phyloP scores from a whole-genome alignment of 768 basidiomycete species.

The Rhodosporidiobolus odoratus region DNA sequence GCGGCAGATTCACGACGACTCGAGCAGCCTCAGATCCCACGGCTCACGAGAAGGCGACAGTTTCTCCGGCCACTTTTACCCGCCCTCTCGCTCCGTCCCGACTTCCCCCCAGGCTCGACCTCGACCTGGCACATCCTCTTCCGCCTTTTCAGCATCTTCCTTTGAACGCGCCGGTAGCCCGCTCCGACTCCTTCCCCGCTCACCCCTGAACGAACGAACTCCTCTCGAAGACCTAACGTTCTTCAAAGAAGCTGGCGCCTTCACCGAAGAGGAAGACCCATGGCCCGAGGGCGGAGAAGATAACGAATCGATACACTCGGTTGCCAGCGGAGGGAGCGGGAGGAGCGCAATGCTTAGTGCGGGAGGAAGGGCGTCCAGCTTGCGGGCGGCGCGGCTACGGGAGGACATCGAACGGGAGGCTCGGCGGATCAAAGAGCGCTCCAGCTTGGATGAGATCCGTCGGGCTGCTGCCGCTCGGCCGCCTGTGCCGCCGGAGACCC shows the following conservation, averaged over 20 bases:
- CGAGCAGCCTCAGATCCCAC: neutral
- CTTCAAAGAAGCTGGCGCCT: conserved; percentile 21
- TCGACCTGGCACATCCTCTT: neutral
- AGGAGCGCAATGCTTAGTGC: neutral
- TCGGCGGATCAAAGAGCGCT: conserved; percentile 10
- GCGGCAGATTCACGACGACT: conserved; percentile 1
- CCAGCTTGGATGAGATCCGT: conserved; percentile 8
- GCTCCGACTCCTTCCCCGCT: conserved; percentile 24
- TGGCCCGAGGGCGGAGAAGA: neutral
- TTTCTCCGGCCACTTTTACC: neutral
- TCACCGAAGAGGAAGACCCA: neutral
- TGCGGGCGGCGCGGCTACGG: conserved; percentile 17
- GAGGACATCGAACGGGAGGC: conserved; percentile 32
- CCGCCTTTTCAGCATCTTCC: neutral
- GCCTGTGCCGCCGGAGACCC: neutral
- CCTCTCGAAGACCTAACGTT: conserved; percentile 33
- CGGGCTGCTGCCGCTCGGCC: neutral
- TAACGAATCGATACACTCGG: neutral
- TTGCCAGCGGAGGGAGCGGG: conserved; percentile 13
- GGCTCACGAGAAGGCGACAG: neutral
- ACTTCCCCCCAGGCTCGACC: neutral
- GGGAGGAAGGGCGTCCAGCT: neutral
- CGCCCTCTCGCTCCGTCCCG: neutral
- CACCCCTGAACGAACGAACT: conserved; percentile 24
- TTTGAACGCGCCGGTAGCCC: conserved; percentile 5